Base-by-base conservation (phyloP, 1,284 basidiomycete genomes). In the Leccinum angustisporum region DNA sequence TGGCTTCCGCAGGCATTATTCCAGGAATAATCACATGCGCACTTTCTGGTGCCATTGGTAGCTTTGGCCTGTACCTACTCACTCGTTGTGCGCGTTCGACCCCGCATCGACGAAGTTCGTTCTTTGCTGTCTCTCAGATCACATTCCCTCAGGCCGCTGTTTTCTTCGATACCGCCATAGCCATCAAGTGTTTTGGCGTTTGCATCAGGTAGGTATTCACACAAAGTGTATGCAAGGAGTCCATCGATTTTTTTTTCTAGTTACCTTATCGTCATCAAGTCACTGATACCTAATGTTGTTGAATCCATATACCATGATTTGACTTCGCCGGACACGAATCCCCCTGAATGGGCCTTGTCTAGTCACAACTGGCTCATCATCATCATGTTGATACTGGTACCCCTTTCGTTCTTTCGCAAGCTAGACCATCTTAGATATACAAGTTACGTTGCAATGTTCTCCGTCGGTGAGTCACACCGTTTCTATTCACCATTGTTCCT, bases 121-220 rank as follows among this genome's bases (percentile, higher is more conserved):
- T 97, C 78, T 95, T 95, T 68, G 88, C 92, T 38, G 82, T 98
- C 18, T 85, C 94, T 1, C 82, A 90, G 67, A 78, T 97, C 65
- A 95, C 95, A 0, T 97, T 94, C 70, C 94, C 94, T 18, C 83
- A 80, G 40, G 91, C 90, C 0, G 90, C 91, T 0, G 81, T 93
- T 59, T 91, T 93, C 74, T 95, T 97, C 69, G 94, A 99, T 76
- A 85, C 89, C 3, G 96, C 97, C 7, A 98, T 99, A 69, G 96
- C 95, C 2, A 90, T 92, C 75, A 98, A 98, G 75, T 98, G 95
- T 75, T 97, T 97, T 73, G 97, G 97, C 34, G 97, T 99, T 8
- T 95, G 93, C 40, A 91, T 97, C 68, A 97, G 94, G 81, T 93
- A 76, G 57, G 83, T 55, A 16, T 30, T 7, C 18, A 30, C 46